Evolutionary conservation across 805 yeast genomes (phyloP), one percentile per base, ranked within the genome.

Genomic region (Wickerhamiella kazuoi): DNA sequence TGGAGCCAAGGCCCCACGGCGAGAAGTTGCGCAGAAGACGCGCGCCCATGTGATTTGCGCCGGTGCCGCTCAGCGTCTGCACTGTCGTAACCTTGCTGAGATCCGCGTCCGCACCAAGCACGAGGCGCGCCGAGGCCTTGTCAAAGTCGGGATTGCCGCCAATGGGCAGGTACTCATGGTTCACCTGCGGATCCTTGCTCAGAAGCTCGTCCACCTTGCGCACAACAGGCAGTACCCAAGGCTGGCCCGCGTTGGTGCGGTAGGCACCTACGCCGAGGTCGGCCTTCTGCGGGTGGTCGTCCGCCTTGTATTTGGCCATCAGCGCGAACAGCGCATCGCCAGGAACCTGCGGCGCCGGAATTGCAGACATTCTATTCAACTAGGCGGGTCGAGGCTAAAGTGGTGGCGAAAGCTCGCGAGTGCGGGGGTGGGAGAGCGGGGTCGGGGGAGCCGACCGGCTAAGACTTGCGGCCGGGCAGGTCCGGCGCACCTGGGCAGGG

Each of bases 41-140:
- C 19, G 80, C 87, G 37, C 84, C 74, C 30, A 87, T 76, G 48
- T 93, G 74, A 45, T 86, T 65, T 3, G 96, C 87, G 45, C 98
- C 98, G 30, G 98, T 87, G 46, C 98, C 98, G 30, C 93, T 79
- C 45, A 87, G 68, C 42, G 96, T 79, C 63, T 87, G 98, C 13
- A 84, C 68, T 37, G 93, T 73, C 39, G 83, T 79, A 31, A 86
- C 75, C 13, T 62, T 60, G 33, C 78, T 58, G 41, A 78, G 69
- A 43, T 68, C 55, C 30, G 68, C 63, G 30, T 80, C 80, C 44
- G 67, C 74, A 46, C 79, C 74, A 63, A 86, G 73, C 35, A 87
- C 67, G 52, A 83, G 74, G 51, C 70, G 62, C 51, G 75, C 70
- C 33, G 90, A 90, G 29, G 71, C 67, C 33, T 62, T 59, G 52